Base-by-base conservation (phyloP, 257 asterid species). In the Solanum tacnaense region DNA sequence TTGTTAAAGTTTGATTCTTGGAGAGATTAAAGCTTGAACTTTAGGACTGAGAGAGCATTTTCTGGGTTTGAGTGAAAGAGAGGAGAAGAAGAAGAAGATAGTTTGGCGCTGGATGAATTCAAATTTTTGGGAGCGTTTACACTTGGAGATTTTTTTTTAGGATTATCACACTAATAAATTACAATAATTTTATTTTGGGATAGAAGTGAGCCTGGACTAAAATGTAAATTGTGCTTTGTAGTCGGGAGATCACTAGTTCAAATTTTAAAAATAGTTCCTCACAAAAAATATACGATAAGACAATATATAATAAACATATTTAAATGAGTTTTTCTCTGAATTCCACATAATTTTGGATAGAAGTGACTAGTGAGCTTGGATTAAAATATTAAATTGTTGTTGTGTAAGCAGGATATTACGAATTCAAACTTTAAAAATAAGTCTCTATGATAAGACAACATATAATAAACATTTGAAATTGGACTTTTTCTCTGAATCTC, bases 31-130 rank as follows among this genome's bases (percentile, higher is more conserved):
- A 9, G 86, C 58, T 82, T 82, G 70, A 49, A 82, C 1, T 46
- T 82, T 49, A 82, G 70, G 70, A 82, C 44, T 29, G 21, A 16
- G 4, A 82, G 85, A 74, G 83, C 52, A 74, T 74, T 74, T 20
- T 36, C 27, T 72, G 25, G 15, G 65, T 16, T 36, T 29, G 68
- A 5, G 29, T 82, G 65, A n/a, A 23, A 79, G 36, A 75, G 83
- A 9, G 56, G 5, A 10, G 83, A 75, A 76, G 60, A 76, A 38
- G 83, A 32, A 79, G 58, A 52, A 16, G 85, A 31, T 5, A 82
- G 41, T 49, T 82, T 82, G 86, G 44, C 86, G 86, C 86, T 82
- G 86, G 27, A 15, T 82, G 86, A 82, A 82, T 82, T 82, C 86
- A 82, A 82, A 82, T 18, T 82, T 82, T 82, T 18, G 44, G 44